These are phyloP conservation scores for Phytopythium aichiense DNA, from an alignment of 352 stramenopile genomes.

Conservation along the genomic window DNA sequence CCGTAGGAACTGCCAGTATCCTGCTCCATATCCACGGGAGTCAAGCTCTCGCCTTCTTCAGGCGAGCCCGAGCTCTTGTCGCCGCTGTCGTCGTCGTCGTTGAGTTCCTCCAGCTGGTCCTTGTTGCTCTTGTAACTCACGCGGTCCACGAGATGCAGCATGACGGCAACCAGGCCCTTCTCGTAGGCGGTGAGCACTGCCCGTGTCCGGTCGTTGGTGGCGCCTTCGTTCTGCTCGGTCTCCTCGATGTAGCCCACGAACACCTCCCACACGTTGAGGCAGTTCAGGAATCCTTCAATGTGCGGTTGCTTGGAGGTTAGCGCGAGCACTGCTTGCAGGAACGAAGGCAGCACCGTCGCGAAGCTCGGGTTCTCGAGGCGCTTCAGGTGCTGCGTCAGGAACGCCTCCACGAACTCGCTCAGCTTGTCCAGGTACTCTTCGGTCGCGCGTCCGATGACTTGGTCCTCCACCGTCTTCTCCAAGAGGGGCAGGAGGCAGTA, in stretches of 20 bases:
- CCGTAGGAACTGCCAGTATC: constrained; percentile 29
- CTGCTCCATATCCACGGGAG: constrained; percentile 33
- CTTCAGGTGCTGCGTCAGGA: constrained; percentile 71
- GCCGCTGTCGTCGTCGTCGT: constrained; percentile 35
- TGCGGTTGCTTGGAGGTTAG: constrained; percentile 73
- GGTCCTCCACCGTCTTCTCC: constrained; percentile 56
- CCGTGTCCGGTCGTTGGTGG: constrained; percentile 41
- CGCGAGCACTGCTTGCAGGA: constrained; percentile 51
- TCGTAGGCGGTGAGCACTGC: constrained; percentile 64
- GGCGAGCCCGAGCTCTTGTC: constrained; percentile 9
- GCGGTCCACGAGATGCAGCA: constrained; percentile 74
- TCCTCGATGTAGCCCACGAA: constrained; percentile 83
- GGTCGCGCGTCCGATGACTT: constrained; percentile 35
- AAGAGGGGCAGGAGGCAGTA: constrained; percentile 49
- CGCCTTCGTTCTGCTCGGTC: constrained; percentile 61
- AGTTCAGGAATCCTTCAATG: constrained; percentile 73
- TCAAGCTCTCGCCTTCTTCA: constrained; percentile 32
- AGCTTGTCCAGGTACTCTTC: constrained; percentile 76
- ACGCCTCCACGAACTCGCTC: constrained; percentile 68
- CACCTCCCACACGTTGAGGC: constrained; percentile 76
- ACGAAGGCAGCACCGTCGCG: constrained; percentile 38
- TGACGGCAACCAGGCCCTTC: constrained; percentile 60
- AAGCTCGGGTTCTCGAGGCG: constrained; percentile 59
- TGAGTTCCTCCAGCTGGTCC: constrained; percentile 59
- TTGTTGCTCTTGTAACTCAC: constrained; percentile 64